A percentile compares a stretch with the other conserved stretches of the same genome.
Conservation (phyloP, 768 basidiomycete species). For the Suillus fuscotomentosus region DNA sequence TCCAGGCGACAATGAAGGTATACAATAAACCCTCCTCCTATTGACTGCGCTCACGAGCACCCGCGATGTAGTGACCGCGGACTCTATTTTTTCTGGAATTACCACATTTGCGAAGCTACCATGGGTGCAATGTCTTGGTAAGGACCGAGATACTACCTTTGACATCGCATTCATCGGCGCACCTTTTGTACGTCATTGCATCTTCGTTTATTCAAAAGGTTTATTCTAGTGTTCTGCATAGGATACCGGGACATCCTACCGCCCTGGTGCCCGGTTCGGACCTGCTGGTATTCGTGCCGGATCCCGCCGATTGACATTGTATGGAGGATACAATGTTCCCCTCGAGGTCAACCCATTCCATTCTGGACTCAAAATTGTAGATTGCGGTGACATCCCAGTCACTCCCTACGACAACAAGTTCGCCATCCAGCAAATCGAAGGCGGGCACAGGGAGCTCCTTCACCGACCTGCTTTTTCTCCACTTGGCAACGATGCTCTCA, state of each 20-base stretch:
- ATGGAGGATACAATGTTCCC: constrained; percentile 79
- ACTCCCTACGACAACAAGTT: constrained; percentile 75
- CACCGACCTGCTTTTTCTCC: constrained; percentile 62
- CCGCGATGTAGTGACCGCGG: constrained; percentile 55
- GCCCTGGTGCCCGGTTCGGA: constrained; percentile 84
- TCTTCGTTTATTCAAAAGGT: background rate
- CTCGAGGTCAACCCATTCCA: constrained; percentile 72
- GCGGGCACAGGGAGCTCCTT: constrained; percentile 67
- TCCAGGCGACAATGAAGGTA: constrained; percentile 60
- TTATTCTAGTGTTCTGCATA: constrained; percentile 18
- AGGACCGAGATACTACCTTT: constrained; percentile 52
- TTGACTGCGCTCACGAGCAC: background rate
- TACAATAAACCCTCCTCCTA: background rate
- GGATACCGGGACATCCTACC: constrained; percentile 76
- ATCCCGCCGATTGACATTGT: constrained; percentile 70
- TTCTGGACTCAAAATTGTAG: constrained; percentile 65
- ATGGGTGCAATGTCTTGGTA: constrained; percentile 75
- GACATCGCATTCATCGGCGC: constrained; percentile 86
- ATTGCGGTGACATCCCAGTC: constrained; percentile 78
- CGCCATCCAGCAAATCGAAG: constrained; percentile 74
- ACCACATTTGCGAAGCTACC: constrained; percentile 87
- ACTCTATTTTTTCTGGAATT: constrained; percentile 80
- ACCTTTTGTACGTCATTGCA: constrained; percentile 54
- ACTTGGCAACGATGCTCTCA: constrained; percentile 60
- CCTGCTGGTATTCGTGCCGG: constrained; percentile 82